Percentiles rank a stretch among this genome's conserved stretches.
Conservation (phyloP, 768 basidiomycete genomes). For the Amanita thiersii region DNA sequence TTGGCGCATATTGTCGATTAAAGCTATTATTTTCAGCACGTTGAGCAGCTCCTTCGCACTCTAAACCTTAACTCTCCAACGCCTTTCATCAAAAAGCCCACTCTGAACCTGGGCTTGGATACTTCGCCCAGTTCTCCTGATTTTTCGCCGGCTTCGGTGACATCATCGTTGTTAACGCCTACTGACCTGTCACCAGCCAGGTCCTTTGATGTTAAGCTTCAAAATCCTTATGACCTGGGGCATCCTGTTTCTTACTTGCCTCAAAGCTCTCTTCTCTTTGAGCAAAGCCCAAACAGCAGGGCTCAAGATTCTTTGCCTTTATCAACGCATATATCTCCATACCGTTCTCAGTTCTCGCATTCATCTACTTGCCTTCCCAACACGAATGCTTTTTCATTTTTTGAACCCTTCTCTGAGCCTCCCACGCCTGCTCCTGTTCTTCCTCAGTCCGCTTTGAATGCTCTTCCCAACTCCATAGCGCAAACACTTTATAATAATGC, state of each 20-base stretch:
- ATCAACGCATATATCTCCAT: constrained; percentile 9
- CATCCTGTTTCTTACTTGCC: constrained; percentile 36
- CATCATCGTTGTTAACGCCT: constrained; percentile 66
- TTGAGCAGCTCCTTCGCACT: constrained; percentile 73
- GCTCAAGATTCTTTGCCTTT: constrained; percentile 8
- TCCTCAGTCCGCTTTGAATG: constrained; percentile 9
- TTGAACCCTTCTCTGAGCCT: constrained; percentile 47
- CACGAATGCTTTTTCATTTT: constrained; percentile 28
- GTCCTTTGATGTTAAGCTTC: constrained; percentile 47
- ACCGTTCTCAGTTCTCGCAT: constrained; percentile 9
- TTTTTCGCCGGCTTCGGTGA: constrained; percentile 64
- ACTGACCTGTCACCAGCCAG: constrained; percentile 66
- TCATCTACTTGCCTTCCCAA: constrained; percentile 11
- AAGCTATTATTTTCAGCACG: constrained; percentile 41
- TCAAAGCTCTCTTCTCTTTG: constrained; percentile 35
- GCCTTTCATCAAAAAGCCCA: constrained; percentile 36
- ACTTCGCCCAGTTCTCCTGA: constrained; percentile 52
- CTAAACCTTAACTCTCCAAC: constrained; percentile 74
- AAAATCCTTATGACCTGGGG: constrained; percentile 42
- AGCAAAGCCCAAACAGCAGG: constrained; percentile 14
- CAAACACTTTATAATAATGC: constrained; percentile 17
- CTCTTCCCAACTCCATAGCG: constrained; percentile 6
- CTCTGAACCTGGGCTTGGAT: constrained; percentile 35
- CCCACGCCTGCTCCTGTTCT: constrained; percentile 25
- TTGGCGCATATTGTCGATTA: constrained; percentile 17